A percentile compares a stretch with the other conserved stretches of the same genome.
Conservation (phyloP, 495 filamentous ascomycete species). For the Xylaria scruposa region DNA sequence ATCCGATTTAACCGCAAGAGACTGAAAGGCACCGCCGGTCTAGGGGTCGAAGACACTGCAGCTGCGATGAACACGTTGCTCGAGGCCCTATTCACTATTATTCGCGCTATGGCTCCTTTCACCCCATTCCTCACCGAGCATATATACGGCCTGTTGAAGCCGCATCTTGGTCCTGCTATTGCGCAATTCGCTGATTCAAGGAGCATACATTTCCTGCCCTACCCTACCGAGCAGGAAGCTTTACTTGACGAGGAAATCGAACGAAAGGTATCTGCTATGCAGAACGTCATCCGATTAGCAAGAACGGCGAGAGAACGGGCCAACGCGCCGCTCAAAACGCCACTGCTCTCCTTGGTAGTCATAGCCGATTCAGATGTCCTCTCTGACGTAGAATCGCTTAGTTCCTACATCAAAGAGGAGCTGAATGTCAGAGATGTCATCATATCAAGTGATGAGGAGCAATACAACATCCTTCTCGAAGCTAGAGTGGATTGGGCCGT, state of each 20-base stretch:
- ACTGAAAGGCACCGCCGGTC: constrained; percentile 69
- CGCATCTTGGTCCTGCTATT: constrained; percentile 62
- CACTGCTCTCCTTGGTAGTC: constrained; percentile 81
- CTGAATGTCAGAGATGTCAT: constrained; percentile 76
- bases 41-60: constrained; percentile 73
- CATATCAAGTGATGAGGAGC: too few species aligned
- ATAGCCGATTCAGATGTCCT: constrained; percentile 50
- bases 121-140: constrained; percentile 94
- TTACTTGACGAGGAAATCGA: constrained; percentile 88
- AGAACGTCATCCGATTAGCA: constrained; percentile 88
- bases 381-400: constrained; percentile 80
- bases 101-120: constrained; percentile 63
- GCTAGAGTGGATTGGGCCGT: constrained; percentile 76
- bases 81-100: constrained; percentile 82
- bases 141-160: constrained; percentile 89
- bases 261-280: constrained; percentile 87
- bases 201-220: constrained; percentile 90
- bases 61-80: constrained; percentile 97
- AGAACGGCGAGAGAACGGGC: constrained; percentile 85
- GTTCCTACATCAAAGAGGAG: constrained; percentile 87
- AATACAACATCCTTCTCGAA: too few species aligned
- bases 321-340: constrained; percentile 68
- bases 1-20: constrained; percentile 98
- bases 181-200: constrained; percentile 68
- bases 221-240: constrained; percentile 85